These are phyloP conservation scores for Ascosphaera apis DNA, from an alignment of 2,329 filamentous ascomycete species.

Conservation along the genomic window DNA sequence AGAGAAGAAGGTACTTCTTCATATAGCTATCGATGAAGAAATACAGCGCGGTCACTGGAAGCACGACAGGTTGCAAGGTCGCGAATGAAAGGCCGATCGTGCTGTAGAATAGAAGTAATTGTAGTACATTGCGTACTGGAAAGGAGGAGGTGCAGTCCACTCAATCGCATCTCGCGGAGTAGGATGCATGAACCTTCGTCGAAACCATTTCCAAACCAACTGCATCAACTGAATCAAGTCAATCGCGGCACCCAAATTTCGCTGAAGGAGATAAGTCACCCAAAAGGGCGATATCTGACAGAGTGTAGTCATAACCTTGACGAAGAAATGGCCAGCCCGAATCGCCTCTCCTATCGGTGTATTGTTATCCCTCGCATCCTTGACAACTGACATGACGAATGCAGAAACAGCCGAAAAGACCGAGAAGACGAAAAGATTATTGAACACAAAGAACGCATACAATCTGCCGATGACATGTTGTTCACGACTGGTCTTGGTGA, in stretches of 20 bases:
- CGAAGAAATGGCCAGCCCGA: constrained; percentile 36
- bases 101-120: constrained; percentile 94
- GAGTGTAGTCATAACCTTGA: constrained; percentile 45
- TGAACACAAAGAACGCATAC: constrained; percentile 92
- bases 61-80: constrained; percentile 63
- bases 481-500: constrained; percentile 79
- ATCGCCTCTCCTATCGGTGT: constrained; percentile 47
- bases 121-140: constrained; percentile 93
- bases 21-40: constrained; percentile 69
- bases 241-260: constrained; percentile 78
- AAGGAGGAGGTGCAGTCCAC: constrained; percentile 71
- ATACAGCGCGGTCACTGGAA: constrained; percentile 72
- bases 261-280: constrained; percentile 81
- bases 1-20: constrained; percentile 87
- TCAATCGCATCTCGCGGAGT: constrained; percentile 84
- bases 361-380: constrained; percentile 28
- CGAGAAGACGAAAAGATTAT: constrained; percentile 87
- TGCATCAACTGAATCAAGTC: constrained; percentile 80
- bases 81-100: constrained; percentile 74
- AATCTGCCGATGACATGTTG: constrained; percentile 76
- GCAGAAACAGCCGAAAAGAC: constrained; percentile 66
- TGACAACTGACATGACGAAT: constrained; percentile 43
- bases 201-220: constrained; percentile 62
- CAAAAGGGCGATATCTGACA: constrained; percentile 75
- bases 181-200: constrained; percentile 61